A percentile compares a stretch with the other conserved stretches of the same genome.
phyloP scores from a whole-genome alignment of 2,329 filamentous ascomycete genomes.

The Claviceps pazoutovae region DNA sequence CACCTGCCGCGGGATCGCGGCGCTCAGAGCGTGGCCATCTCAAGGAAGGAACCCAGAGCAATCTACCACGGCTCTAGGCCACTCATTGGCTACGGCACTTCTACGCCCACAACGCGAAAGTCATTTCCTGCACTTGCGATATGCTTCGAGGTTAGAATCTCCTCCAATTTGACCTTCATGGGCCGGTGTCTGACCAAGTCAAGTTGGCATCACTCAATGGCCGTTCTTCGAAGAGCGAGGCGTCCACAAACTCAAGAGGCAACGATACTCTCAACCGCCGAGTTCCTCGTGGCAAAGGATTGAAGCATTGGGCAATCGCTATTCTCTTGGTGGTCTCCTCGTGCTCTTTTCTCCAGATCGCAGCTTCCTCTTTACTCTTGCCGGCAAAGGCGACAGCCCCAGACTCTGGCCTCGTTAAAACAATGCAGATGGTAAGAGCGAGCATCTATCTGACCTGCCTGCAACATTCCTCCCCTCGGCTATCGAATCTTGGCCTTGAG shows the following conservation, averaged over 20 bases:
- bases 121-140: background rate
- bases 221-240: background rate
- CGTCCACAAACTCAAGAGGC: background rate
- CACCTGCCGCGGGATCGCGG: background rate
- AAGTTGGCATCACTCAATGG: background rate
- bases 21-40: no score
- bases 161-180: background rate
- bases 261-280: background rate
- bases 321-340: background rate
- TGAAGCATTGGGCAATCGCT: background rate
- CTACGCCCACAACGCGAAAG: background rate
- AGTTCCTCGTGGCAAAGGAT: background rate
- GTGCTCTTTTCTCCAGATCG: background rate
- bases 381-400: background rate
- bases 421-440: constrained; percentile 5
- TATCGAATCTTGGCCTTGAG: background rate
- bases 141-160: background rate
- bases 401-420: background rate
- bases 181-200: background rate
- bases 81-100: background rate
- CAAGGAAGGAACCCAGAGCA: background rate
- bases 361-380: constrained; percentile 1
- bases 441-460: constrained; percentile 3
- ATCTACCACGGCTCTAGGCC: background rate
- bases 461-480: background rate